Conservation (phyloP, 768 basidiomycete genomes). For the Sistotremastrum suecicum region DNA sequence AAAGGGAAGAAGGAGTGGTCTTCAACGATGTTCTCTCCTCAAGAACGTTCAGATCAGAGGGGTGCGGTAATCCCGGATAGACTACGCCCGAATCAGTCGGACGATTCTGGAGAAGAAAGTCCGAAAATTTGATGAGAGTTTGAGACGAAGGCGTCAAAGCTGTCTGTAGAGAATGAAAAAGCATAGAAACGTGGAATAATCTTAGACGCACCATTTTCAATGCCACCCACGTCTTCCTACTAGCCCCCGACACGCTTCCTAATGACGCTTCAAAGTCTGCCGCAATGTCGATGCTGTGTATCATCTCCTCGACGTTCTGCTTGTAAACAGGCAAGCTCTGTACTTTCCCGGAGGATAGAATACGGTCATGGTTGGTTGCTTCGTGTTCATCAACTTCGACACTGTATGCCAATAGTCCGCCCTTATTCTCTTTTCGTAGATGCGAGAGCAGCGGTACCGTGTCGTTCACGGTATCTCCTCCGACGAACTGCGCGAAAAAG, state of each 20-base stretch:
- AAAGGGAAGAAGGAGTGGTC: slow-evolving; percentile 18
- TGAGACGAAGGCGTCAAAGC: slow-evolving; percentile 53
- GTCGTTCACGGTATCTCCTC: slow-evolving; percentile 66
- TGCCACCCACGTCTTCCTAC: slow-evolving; percentile 66
- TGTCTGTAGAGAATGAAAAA: slow-evolving; percentile 27
- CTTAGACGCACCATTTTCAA: slow-evolving; percentile 53
- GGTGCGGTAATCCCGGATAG: slow-evolving; percentile 56
- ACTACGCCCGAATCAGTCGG: slow-evolving; percentile 24
- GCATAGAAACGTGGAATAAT: neutral
- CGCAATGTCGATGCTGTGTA: slow-evolving; percentile 61
- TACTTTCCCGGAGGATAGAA: neutral
- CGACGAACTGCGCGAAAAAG: slow-evolving; percentile 88
- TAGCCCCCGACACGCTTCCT: slow-evolving; percentile 8
- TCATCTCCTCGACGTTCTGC: slow-evolving; percentile 59
- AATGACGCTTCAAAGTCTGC: slow-evolving; percentile 63
- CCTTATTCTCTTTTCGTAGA: slow-evolving; percentile 57
- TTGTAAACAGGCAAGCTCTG: slow-evolving; percentile 31
- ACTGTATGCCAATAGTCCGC: slow-evolving; percentile 67
- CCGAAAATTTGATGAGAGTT: slow-evolving; percentile 47
- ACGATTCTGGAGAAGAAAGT: slow-evolving; percentile 35
- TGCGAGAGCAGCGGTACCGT: slow-evolving; percentile 48
- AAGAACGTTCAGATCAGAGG: slow-evolving; percentile 45
- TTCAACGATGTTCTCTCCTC: slow-evolving; percentile 6
- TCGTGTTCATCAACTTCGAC: slow-evolving; percentile 67
- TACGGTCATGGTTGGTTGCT: slow-evolving; percentile 19